Base-by-base conservation (phyloP, 345 rosid genomes). In the Dipteronia dyeriana region DNA sequence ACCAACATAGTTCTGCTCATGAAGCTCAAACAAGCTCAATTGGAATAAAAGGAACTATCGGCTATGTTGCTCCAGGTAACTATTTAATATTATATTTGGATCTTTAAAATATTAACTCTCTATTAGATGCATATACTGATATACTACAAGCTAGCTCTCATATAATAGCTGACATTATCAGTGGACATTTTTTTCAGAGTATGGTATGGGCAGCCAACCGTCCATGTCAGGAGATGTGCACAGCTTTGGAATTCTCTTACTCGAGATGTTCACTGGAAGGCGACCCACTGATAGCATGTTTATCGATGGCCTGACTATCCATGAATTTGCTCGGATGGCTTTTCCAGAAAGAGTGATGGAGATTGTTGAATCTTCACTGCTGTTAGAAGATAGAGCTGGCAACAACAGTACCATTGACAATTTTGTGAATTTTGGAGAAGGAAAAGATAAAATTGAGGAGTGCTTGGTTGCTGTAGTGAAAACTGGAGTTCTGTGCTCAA, bases 21-120 rank as follows among this genome's bases (percentile, higher is more conserved):
- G 3, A 5, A 16, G 66, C 31, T 60, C 71, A 19, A 67, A 66
- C 77, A 25, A 79, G 60, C 23, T 73, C 85, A 14, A 9, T 16
- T 13, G 76, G 73, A 61, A 34, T 68, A 62, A 79, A 57, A 72
- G 81, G 81, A 65, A 82, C 78, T 8, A 17, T 63, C 13, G 73
- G 78, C n/a, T 73, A 76, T 13, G 61, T 70, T 16, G 43, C 80
- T 49, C 78, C 76, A 25, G 78, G 80, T 79, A 71, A 76, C 0
- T 57, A 39, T 45, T 9, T 1, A 49, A n/a, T 60, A n/a, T 60
- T 0, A 2, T 20, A 2, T 7, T 60, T 20, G 14, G 49, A 45
- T 45, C 49, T 45, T 45, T 45, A 45, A 1, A 41, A 8, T 41
- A 6, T 57, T 57, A 47, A 11, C 53, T 13, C 53, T 47, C 1